Conservation (phyloP, 2,329 filamentous ascomycete species). For the Cladosporium sp. region DNA sequence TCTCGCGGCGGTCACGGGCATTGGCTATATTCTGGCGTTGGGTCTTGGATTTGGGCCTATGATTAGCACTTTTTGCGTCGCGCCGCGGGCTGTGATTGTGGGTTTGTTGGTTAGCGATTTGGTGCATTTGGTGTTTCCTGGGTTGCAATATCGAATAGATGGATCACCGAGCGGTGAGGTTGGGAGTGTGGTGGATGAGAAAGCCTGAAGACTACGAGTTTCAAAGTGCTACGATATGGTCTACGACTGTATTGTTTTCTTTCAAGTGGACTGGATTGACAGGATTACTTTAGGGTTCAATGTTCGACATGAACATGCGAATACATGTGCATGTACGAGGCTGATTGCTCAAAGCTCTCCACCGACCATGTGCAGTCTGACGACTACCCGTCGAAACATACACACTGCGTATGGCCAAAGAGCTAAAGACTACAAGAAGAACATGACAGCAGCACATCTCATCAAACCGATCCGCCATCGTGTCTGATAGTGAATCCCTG, state of each 20-base stretch:
- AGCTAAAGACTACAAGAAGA: too few species aligned
- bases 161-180: background rate
- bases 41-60: background rate
- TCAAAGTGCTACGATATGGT: background rate
- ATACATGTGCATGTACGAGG: too few species aligned
- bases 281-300: too few species aligned
- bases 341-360: too few species aligned
- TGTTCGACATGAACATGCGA: too few species aligned
- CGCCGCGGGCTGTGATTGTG: background rate
- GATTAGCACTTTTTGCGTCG: background rate
- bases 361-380: background rate
- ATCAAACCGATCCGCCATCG: background rate
- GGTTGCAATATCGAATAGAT: background rate
- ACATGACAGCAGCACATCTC: background rate
- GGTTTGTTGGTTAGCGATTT: background rate
- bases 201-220: background rate
- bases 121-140: background rate
- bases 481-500: background rate
- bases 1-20: background rate
- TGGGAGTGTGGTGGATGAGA: background rate
- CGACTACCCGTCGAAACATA: too few species aligned
- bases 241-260: background rate
- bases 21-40: background rate
- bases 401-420: too few species aligned
- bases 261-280: too few species aligned